Conservation (phyloP, 225 moss, liverwort and hornwort species). For the Takakia lepidozioides region DNA sequence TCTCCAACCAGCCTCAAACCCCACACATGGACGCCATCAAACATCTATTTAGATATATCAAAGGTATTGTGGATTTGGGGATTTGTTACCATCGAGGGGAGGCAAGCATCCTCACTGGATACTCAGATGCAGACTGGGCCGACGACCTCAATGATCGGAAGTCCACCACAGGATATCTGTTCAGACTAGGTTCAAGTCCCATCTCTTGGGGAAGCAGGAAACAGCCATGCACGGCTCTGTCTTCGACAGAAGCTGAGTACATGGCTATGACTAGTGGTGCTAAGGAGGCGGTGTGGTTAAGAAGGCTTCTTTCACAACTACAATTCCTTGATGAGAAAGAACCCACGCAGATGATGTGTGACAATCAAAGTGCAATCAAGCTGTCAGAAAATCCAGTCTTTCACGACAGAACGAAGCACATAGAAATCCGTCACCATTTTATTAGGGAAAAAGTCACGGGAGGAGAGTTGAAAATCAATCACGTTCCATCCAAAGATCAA, state of each 20-base stretch:
- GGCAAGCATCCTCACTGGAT: neutral
- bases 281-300: no score
- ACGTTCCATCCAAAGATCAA: neutral
- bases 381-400: neutral
- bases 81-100: neutral
- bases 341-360: neutral
- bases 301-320: neutral
- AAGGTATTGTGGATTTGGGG: neutral
- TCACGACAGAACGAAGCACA: neutral
- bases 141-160: no score
- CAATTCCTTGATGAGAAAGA: neutral
- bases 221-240: neutral
- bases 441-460: neutral
- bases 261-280: no score
- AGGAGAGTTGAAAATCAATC: neutral
- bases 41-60: neutral
- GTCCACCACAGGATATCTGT: no score
- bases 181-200: no score
- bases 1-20: neutral
- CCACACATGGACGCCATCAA: neutral
- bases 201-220: neutral
- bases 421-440: neutral
- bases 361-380: neutral
- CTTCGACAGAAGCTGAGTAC: neutral
- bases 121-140: no score